These are phyloP conservation scores for Phyllosticta ampelicida DNA, from an alignment of 2,329 filamentous ascomycete genomes.

Conservation along the genomic window DNA sequence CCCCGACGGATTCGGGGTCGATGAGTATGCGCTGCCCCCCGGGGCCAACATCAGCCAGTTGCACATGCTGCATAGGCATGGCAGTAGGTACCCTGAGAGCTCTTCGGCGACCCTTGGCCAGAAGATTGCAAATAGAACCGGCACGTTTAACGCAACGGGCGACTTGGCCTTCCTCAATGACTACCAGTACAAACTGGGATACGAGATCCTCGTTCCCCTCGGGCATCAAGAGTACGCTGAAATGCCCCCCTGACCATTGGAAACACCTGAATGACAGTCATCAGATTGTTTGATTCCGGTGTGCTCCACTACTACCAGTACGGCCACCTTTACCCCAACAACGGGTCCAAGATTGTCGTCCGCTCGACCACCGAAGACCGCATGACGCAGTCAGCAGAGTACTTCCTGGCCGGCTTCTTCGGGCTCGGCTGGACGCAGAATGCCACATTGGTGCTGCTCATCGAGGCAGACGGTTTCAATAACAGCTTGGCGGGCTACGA, in stretches of 20 bases:
- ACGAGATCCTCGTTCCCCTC: conserved; percentile 60
- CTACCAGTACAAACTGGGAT: conserved; percentile 59
- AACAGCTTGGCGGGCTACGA: conserved; percentile 60
- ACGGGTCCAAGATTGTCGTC: conserved; percentile 60
- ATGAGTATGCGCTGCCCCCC: conserved; percentile 57
- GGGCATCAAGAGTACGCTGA: conserved; percentile 51
- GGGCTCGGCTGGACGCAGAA: conserved; percentile 63
- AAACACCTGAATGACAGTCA: background rate
- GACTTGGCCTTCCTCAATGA: conserved; percentile 54
- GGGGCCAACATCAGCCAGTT: conserved; percentile 60
- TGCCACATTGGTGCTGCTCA: conserved; percentile 60
- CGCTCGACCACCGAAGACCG: conserved; percentile 66
- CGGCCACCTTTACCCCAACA: conserved; percentile 55
- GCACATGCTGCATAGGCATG: conserved; percentile 63
- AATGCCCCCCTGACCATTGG: background rate
- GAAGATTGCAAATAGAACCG: conserved; percentile 46
- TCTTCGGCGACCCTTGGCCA: conserved; percentile 46
- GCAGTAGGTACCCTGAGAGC: conserved; percentile 59
- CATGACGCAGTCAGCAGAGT: conserved; percentile 67
- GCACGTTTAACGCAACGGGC: conserved; percentile 46
- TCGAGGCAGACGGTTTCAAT: conserved; percentile 54
- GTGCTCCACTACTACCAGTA: conserved; percentile 65
- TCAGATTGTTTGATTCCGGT: conserved; percentile 52
- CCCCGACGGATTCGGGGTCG: conserved; percentile 58
- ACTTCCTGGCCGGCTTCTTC: conserved; percentile 71